Percentiles rank a stretch among this genome's conserved stretches.
phyloP scores from a whole-genome alignment of 2,329 filamentous ascomycete species.

The Ploettnerulaceae sp. region DNA sequence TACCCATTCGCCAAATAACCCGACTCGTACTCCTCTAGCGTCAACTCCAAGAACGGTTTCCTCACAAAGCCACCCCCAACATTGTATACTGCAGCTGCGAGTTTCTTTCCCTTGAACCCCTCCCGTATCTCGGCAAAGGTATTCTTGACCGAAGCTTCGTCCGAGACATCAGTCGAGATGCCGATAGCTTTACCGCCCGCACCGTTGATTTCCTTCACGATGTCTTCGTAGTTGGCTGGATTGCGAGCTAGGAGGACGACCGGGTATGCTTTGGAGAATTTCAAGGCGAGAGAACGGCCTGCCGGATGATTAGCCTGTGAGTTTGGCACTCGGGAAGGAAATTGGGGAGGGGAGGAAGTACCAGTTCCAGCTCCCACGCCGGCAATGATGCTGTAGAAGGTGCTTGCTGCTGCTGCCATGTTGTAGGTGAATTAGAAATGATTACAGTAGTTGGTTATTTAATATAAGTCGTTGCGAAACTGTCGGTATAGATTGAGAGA shows the following conservation, averaged over 20 bases:
- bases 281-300: constrained; percentile 48
- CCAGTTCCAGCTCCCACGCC: constrained; percentile 68
- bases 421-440: constrained; percentile 10
- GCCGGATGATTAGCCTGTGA: not conserved
- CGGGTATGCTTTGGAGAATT: constrained; percentile 61
- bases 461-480: constrained; percentile 14
- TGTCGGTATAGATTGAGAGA: constrained; percentile 14
- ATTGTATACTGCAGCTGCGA: constrained; percentile 68
- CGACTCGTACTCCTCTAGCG: constrained; percentile 44
- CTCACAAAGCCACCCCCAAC: constrained; percentile 47
- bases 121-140: constrained; percentile 60
- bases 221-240: constrained; percentile 57
- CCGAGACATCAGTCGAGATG: constrained; percentile 60
- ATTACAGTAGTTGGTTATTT: constrained; percentile 10
- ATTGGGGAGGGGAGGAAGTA: constrained; percentile 27
- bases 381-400: constrained; percentile 63
- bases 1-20: constrained; percentile 47
- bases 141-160: constrained; percentile 44
- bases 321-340: not conserved
- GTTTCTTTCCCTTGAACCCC: constrained; percentile 49
- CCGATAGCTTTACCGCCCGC: constrained; percentile 66
- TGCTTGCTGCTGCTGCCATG: constrained; percentile 33
- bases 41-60: constrained; percentile 57
- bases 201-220: constrained; percentile 64
- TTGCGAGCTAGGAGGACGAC: constrained; percentile 71